Evolutionary conservation across 2,329 filamentous ascomycete genomes (phyloP), one percentile per base, ranked within the genome.

Genomic region (Raffaelea ambrosiae): DNA sequence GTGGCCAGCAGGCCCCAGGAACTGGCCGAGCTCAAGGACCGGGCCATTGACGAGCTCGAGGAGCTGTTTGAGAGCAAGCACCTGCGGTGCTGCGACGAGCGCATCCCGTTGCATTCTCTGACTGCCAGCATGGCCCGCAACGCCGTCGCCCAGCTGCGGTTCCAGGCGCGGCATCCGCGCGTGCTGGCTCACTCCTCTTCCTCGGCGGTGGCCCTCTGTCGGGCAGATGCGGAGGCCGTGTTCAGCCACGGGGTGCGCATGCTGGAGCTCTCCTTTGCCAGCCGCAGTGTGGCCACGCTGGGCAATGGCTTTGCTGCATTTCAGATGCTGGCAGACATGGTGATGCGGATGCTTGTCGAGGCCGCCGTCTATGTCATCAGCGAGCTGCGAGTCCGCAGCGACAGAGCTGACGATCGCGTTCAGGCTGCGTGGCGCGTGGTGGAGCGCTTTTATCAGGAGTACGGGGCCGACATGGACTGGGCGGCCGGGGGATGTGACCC

Each of bases 301-400:
- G 50, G 49, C 31, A 48, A 43, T 4, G 61, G 60, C 48, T 57
- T 55, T 18, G 62, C 61, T 5, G 58, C 59, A 0, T 53, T 55
- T 3, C 61, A 61, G 8, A 40, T 65, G 11, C 54, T 62, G 18
- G 54, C 56, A 1, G 59, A 64, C 11, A 42, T 61, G 21, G 59
- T 57, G 1, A 49, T 55, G 8, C 58, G 54, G 19, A 49, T 51
- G 3, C 54, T 61, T 4, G 48, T 63, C n/a, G 62, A 65, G 11
- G 61, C 60, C 1, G 59, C 56, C 19, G 58, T 65, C 7, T 64
- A 61, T 7, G 51, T 64, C 0, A 45, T 63, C 0, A 62, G 60
- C n/a, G 60, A 64, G 1, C 49, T 65, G 9, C 56, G 59, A 3
- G 29, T 40, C 2, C 51, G 61, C 2, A 41, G n/a, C 1, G 50